Evolutionary conservation across 306 rosid genomes (phyloP).

Genomic region (Luffa aegyptiaca): DNA sequence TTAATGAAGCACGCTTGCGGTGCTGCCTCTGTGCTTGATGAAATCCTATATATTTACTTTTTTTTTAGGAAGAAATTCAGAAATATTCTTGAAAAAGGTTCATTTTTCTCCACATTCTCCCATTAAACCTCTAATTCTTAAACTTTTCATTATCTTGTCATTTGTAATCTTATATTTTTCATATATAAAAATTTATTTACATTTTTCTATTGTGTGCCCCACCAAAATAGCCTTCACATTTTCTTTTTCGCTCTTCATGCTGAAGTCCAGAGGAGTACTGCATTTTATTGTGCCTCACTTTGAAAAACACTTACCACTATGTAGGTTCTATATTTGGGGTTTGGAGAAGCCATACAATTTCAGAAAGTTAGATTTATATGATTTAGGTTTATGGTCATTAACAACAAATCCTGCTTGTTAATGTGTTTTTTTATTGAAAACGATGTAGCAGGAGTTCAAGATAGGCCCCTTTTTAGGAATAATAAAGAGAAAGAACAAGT

Average conservation of each 20-base stretch:
- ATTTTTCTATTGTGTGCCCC: not conserved
- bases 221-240: not conserved
- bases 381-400: not conserved
- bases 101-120: not conserved
- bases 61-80: not conserved
- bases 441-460: not conserved
- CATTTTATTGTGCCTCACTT: not conserved
- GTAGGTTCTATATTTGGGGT: not conserved
- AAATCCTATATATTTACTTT: not conserved
- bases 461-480: not conserved
- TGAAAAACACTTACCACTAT: not conserved
- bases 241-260: not conserved
- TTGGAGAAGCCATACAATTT: not conserved
- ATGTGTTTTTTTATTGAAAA: not conserved
- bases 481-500: not conserved
- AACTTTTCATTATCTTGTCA: not conserved
- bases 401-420: not conserved
- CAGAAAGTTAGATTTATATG: not conserved
- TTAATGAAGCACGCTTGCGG: not conserved
- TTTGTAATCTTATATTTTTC: not conserved
- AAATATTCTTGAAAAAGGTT: not conserved
- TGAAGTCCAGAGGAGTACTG: not conserved
- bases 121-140: not conserved
- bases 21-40: not conserved
- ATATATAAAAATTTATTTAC: not conserved